Base-by-base conservation (phyloP, 805 yeast genomes). In the Isabelozyma heimii region DNA sequence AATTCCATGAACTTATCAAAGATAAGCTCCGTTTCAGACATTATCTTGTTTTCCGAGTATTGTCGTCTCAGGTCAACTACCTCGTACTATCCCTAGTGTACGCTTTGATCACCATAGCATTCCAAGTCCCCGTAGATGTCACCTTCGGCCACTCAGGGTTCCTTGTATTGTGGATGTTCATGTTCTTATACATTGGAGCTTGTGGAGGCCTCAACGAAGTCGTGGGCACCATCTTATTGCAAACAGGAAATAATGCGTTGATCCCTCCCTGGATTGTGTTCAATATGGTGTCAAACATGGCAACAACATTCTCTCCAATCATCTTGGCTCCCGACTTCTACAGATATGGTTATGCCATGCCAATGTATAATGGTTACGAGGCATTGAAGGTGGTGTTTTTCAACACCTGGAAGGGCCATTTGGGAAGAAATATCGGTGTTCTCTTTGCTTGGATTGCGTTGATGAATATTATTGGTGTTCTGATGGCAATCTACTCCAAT, bases 271-370 rank as follows among this genome's bases (percentile, higher is more conserved):
- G 67, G 67, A 61, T 67, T 49, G 61, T 69, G 44, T 54, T 63
- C 49, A 53, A 51, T 46, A 53, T 69, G 44, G 67, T 69, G 12
- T 38, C 59, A 40, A 69, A 68, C 43, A 58, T 69, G 4, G 50
- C 70, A 6, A 61, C 70, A 6, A 59, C 71, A 6, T 66, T 67
- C 51, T 65, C 70, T 2, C 73, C 76, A 1, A 52, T 69, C 37
- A 68, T 54, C 4, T 56, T 71, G 35, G 48, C 54, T 24, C 72
- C 76, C 0, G 55, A 57, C 8, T 61, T 70, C 40, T 68, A 57
- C 49, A 57, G 66, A 40, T 69, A 60, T 48, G 75, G 75, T 1
- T 69, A 70, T 51, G 72, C 70, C 10, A 48, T 68, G 53, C 75
- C 73, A 3, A 66, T 69, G 69, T 61, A 52, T 51, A 66, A 67